phyloP scores from a whole-genome alignment of 371 early-diverging fungal species.

The Fennellomyces sp. region DNA sequence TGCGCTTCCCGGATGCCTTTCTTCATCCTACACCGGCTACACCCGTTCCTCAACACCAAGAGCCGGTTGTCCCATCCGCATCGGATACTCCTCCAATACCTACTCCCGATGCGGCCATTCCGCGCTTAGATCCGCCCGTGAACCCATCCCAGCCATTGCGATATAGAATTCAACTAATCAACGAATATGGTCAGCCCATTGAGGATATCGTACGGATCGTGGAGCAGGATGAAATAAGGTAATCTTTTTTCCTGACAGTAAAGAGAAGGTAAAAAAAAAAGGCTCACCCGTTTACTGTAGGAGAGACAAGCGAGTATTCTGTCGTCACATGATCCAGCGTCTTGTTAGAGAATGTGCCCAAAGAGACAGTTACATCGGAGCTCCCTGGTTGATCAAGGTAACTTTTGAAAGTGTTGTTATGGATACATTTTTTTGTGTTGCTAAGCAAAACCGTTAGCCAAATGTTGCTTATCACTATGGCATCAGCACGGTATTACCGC shows the following conservation, averaged over 20 bases:
- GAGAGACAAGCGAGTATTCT: slow-evolving; percentile 58
- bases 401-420: neutral
- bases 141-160: slow-evolving; percentile 4
- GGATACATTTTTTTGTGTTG: neutral
- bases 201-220: slow-evolving; percentile 36
- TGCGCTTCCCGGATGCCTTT: slow-evolving; percentile 53
- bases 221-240: slow-evolving; percentile 23
- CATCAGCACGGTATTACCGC: slow-evolving; percentile 51
- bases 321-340: slow-evolving; percentile 60
- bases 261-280: neutral
- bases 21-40: slow-evolving; percentile 34
- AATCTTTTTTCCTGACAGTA: too few species aligned
- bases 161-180: slow-evolving; percentile 39
- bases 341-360: slow-evolving; percentile 70
- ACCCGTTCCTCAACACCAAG: neutral
- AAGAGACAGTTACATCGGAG: slow-evolving; percentile 65
- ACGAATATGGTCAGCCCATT: slow-evolving; percentile 28
- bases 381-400: slow-evolving; percentile 76
- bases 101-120: too few species aligned
- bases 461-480: slow-evolving; percentile 48
- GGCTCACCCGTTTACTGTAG: slow-evolving; percentile 22
- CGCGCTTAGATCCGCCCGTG: neutral
- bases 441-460: slow-evolving; percentile 25
- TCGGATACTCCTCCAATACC: too few species aligned
- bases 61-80: too few species aligned